These are phyloP conservation scores for Aspergillus fijiensis DNA, from an alignment of 2,329 filamentous ascomycete species.

Conservation along the genomic window DNA sequence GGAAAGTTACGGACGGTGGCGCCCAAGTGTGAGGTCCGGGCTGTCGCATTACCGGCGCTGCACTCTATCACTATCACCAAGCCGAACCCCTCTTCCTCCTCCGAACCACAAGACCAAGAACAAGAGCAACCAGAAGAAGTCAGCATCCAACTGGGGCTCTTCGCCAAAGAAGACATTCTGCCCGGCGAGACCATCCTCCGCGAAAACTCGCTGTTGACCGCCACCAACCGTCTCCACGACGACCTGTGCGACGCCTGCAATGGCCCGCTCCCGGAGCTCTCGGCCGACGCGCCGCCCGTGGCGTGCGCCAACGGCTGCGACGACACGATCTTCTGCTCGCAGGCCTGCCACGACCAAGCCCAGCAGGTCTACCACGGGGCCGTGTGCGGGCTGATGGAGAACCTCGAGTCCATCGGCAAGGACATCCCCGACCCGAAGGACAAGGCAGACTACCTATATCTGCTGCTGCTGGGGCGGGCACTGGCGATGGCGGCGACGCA, in stretches of 20 bases:
- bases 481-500: conserved; percentile 63
- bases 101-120: conserved; percentile 8
- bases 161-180: conserved; percentile 76
- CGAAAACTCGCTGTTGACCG: conserved; percentile 84
- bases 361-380: conserved; percentile 58
- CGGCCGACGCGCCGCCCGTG: conserved; percentile 36
- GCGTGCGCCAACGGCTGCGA: conserved; percentile 54
- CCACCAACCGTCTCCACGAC: conserved; percentile 84
- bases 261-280: conserved; percentile 64
- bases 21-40: conserved; percentile 76
- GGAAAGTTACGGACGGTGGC: conserved; percentile 65
- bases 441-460: conserved; percentile 59
- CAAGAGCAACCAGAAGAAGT: conserved; percentile 36
- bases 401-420: conserved; percentile 57
- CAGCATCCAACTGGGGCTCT: conserved; percentile 78
- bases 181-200: conserved; percentile 74
- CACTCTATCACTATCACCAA: conserved; percentile 36
- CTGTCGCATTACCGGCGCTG: conserved; percentile 72
- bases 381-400: conserved; percentile 54
- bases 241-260: conserved; percentile 88
- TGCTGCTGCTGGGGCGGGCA: conserved; percentile 58
- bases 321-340: conserved; percentile 61
- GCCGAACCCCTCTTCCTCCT: not conserved
- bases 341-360: conserved; percentile 56
- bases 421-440: conserved; percentile 59